Percentiles rank a stretch among this genome's conserved stretches.
phyloP scores from a whole-genome alignment of 2,329 filamentous ascomycete genomes.

The Fusarium gaditjirri region DNA sequence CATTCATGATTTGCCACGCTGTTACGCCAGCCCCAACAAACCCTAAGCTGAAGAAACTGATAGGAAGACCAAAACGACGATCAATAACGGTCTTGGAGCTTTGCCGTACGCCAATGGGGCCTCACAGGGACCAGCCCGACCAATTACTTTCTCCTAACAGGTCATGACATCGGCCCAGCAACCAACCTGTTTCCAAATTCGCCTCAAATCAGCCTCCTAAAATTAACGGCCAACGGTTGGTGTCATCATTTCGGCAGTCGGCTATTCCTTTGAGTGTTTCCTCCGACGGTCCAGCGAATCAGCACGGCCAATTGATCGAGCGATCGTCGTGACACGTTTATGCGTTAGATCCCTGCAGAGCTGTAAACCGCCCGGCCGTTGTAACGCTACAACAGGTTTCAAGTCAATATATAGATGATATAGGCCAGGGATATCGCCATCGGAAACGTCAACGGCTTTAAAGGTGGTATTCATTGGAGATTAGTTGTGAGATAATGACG shows the following conservation, averaged over 20 bases:
- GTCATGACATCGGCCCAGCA: slow-evolving; percentile 22
- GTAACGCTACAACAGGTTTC: slow-evolving; percentile 37
- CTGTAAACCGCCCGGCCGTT: slow-evolving; percentile 10
- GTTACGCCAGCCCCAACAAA: background rate
- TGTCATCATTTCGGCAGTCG: slow-evolving; percentile 15
- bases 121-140: background rate
- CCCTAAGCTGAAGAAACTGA: background rate
- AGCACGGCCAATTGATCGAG: background rate
- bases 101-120: background rate
- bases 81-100: background rate
- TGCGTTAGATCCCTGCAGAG: slow-evolving; percentile 30
- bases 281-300: slow-evolving; percentile 24
- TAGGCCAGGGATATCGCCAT: slow-evolving; percentile 26
- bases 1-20: slow-evolving; percentile 1
- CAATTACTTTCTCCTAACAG: background rate
- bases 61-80: rapidly evolving
- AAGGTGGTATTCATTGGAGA: background rate
- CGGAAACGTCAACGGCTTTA: slow-evolving; percentile 29
- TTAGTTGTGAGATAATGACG: slow-evolving; percentile 24
- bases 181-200: background rate
- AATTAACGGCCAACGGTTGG: background rate
- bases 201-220: background rate
- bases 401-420: slow-evolving; percentile 8
- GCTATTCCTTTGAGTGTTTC: slow-evolving; percentile 18
- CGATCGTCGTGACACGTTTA: slow-evolving; percentile 22